These are phyloP conservation scores for Pinus tabuliformis DNA, from an alignment of 75 land plant genomes.

Conservation along the genomic window DNA sequence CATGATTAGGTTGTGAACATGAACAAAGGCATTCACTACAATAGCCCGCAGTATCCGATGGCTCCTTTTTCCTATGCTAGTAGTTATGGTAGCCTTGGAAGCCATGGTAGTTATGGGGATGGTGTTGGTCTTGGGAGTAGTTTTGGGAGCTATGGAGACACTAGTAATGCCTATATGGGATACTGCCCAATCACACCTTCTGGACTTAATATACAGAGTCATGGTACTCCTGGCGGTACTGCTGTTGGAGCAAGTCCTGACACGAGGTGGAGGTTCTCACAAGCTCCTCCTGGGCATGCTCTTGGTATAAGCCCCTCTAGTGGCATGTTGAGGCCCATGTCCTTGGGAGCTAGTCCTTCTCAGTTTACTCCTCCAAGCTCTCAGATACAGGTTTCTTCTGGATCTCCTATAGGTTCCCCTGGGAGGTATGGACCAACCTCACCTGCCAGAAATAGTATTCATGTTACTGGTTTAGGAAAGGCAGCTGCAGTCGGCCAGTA, in stretches of 20 bases:
- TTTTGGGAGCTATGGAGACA: constrained; percentile 81
- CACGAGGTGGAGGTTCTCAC: constrained; percentile 40
- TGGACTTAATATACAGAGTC: constrained; percentile 42
- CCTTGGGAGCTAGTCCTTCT: constrained; percentile 86
- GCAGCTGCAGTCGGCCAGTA: constrained; percentile 50
- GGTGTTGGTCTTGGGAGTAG: constrained; percentile 62
- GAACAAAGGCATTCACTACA: constrained; percentile 28
- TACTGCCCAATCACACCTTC: constrained; percentile 52
- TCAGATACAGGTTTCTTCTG: constrained; percentile 51
- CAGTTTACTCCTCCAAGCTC: constrained; percentile 77
- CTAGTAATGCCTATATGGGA: constrained; percentile 21
- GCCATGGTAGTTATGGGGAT: constrained; percentile 86
- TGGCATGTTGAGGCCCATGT: constrained; percentile 54
- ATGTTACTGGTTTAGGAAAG: constrained; percentile 60
- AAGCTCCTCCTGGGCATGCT: constrained; percentile 46
- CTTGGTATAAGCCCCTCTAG: constrained; percentile 71
- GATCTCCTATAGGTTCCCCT: constrained; percentile 50
- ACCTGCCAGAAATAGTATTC: constrained; percentile 52
- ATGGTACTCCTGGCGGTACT: constrained; percentile 21
- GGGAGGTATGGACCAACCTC: constrained; percentile 74
- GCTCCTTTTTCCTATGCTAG: constrained; percentile 49
- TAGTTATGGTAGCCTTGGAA: constrained; percentile 84
- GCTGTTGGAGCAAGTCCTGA: constrained; percentile 67
- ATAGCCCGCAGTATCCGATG: constrained; percentile 58
- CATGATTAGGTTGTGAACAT: constrained; percentile 49